phyloP scores from a whole-genome alignment of 441 rosid genomes.

The Kokia cookei region DNA sequence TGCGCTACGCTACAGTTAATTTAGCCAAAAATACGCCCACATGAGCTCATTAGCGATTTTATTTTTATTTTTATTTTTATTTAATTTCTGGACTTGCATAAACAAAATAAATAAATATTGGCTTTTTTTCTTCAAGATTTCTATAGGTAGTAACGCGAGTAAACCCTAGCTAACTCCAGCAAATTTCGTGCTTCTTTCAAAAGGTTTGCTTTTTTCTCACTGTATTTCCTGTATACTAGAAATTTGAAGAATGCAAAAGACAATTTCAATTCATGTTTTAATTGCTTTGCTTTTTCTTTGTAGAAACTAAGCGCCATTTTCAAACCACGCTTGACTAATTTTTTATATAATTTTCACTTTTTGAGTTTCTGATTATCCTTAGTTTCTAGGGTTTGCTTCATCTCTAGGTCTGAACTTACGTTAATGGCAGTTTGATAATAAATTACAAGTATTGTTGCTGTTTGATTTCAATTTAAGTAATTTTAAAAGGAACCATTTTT shows the following conservation, averaged over 20 bases:
- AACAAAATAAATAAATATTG: neutral
- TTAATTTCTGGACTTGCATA: neutral
- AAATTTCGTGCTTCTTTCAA: neutral
- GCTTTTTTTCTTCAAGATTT: neutral
- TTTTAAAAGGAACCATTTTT: neutral
- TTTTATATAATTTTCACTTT: neutral
- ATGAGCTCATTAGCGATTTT: neutral
- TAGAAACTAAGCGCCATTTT: neutral
- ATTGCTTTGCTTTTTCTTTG: neutral
- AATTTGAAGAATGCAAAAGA: neutral
- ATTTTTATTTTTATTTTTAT: neutral
- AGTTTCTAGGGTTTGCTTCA: neutral
- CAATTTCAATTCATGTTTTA: neutral
- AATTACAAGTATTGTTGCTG: neutral
- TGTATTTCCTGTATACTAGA: neutral
- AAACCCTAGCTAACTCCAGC: neutral
- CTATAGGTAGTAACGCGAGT: neutral
- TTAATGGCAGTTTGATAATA: neutral
- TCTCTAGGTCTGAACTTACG: neutral
- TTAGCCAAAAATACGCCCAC: neutral
- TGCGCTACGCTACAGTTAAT: neutral
- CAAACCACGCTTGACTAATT: neutral
- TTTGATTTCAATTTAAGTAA: neutral
- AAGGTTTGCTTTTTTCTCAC: conserved; percentile 2
- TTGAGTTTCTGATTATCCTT: neutral